phyloP scores from a whole-genome alignment of 352 stramenopile species.

The Phytopythium boreale region DNA sequence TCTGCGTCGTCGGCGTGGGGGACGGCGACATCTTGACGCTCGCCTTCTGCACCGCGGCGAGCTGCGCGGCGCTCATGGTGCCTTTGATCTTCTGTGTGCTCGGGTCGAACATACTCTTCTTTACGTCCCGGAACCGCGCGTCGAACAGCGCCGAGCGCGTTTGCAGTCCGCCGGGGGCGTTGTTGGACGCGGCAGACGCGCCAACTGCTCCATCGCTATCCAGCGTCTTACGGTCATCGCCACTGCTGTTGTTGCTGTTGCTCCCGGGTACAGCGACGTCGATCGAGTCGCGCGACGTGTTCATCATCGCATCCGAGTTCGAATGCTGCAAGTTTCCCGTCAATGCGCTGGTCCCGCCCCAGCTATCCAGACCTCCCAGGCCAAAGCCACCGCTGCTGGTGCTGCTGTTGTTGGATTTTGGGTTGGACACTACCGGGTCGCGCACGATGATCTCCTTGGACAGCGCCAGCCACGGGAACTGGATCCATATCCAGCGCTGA shows the following conservation, averaged over 20 bases:
- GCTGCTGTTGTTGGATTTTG: slow-evolving; percentile 10
- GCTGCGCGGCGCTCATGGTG: slow-evolving; percentile 37
- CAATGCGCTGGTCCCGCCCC: not conserved
- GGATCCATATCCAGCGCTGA: slow-evolving; percentile 92
- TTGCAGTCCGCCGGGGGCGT: not conserved
- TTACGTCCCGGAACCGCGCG: slow-evolving; percentile 66
- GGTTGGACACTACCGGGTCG: slow-evolving; percentile 38
- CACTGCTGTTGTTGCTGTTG: not conserved
- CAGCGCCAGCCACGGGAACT: slow-evolving; percentile 91
- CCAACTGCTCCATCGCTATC: not conserved
- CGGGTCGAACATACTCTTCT: slow-evolving; percentile 59
- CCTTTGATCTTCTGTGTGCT: slow-evolving; percentile 33
- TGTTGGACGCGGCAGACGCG: not conserved
- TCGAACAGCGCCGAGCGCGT: slow-evolving; percentile 40
- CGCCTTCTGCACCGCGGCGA: slow-evolving; percentile 40
- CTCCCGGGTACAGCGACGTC: not conserved
- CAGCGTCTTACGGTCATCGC: not conserved
- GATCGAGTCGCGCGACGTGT: slow-evolving; percentile 4
- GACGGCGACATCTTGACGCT: slow-evolving; percentile 33
- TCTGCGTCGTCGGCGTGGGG: slow-evolving; percentile 25
- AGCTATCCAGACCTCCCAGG: not conserved
- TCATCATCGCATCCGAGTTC: not conserved
- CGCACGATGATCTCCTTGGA: slow-evolving; percentile 57
- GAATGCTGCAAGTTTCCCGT: not conserved
- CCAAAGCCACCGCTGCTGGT: slow-evolving; percentile 5